Base-by-base conservation (phyloP, 2,329 filamentous ascomycete genomes). In the Calonectria honghensis region DNA sequence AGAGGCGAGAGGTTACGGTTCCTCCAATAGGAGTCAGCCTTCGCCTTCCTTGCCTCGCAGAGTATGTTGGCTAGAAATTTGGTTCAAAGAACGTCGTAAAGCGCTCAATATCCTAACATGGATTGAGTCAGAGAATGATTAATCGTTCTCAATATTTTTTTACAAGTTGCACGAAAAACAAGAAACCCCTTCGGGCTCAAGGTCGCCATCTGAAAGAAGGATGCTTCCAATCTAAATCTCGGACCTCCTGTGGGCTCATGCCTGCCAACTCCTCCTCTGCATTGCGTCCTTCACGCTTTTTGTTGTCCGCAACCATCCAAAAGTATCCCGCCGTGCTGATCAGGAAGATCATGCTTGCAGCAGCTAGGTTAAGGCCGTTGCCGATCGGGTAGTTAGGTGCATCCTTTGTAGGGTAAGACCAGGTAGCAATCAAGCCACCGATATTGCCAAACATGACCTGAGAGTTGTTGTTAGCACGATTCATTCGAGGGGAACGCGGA, bases 151-250 rank as follows among this genome's bases (percentile, higher is more conserved):
- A 29, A 31, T 14, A 29, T 31, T 27, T 41, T 35, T 39, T 41
- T 41, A 18, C 24, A 41, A 18, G 24, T 13, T 63, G 14, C 16
- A 39, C 29, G 31, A 37, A 50, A 32, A 20, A 24, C 32, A 63
- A 24, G 24, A 61, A 45, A 29, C 18, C 10, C 9, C n/a, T 31
- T 63, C 27, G 57, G 7, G 39, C 37, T 39, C 41, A 78, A 52
- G 64, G 66, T 41, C 77, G 54, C 93, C 93, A 94, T 77, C 91
- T 89, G 81, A 94, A 94, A 3, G 85, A 89, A 7, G 93, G 93
- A 83, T 95, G 93, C 78, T 88, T 90, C 91, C 92, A 94, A 80
- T 94, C 93, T 75, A 94, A 80, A 78, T 92, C 90, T 76, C 91
- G 87, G 20, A 93, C 85, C 79, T 91, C 85, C 79, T 88, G 82